phyloP scores from a whole-genome alignment of 225 moss, liverwort and hornwort genomes.

The Polytrichum formosum region DNA sequence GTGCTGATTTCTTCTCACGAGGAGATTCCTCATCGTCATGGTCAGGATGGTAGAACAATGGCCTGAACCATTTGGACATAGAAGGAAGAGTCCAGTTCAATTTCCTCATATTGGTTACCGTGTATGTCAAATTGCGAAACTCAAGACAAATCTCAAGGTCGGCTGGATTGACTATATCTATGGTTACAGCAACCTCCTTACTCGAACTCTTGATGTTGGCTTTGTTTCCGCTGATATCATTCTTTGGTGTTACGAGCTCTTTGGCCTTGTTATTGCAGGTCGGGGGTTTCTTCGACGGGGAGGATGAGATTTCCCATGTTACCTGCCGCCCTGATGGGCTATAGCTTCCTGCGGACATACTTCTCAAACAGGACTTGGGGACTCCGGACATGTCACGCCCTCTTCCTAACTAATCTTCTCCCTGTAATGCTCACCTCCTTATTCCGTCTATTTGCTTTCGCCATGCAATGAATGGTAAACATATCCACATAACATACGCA shows the following conservation, averaged over 20 bases:
- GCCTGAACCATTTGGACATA: constrained; percentile 11
- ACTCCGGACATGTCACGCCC: too few species aligned
- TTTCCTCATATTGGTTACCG: constrained; percentile 51
- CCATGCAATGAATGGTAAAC: too few species aligned
- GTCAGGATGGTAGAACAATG: constrained; percentile 12
- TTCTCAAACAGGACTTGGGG: constrained; percentile 2
- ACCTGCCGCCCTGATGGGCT: constrained; percentile 16
- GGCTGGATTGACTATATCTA: constrained; percentile 5
- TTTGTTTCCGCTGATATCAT: neutral
- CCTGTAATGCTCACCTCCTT: too few species aligned
- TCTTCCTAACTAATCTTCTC: too few species aligned
- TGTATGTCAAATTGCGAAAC: constrained; percentile 77
- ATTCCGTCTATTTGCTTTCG: too few species aligned
- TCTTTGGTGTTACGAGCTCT: constrained; percentile 7
- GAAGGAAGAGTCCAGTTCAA: constrained; percentile 10
- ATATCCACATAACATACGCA: too few species aligned
- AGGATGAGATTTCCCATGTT: neutral
- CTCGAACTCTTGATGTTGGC: neutral
- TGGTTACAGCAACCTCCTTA: constrained; percentile 7
- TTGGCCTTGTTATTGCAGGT: constrained; percentile 8
- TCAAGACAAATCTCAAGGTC: constrained; percentile 58
- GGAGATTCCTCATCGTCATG: constrained; percentile 17
- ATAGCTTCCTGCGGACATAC: constrained; percentile 11
- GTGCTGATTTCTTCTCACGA: constrained; percentile 12
- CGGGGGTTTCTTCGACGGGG: constrained; percentile 8